A percentile compares a stretch with the other conserved stretches of the same genome.
phyloP scores from a whole-genome alignment of 805 yeast genomes.

The Ogataea neopini region DNA sequence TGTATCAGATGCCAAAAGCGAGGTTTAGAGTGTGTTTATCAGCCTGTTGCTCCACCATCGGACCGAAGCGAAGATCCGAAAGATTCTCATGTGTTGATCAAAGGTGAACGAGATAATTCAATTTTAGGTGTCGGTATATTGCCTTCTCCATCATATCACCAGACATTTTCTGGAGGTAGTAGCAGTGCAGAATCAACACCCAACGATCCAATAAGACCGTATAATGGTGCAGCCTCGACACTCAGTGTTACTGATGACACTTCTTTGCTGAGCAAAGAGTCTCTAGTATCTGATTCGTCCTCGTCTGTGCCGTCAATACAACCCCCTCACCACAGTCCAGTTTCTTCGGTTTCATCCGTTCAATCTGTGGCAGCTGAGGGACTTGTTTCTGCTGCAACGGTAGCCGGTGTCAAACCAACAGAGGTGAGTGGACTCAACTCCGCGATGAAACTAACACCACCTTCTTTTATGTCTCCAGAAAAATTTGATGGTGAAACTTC shows the following conservation, averaged over 20 bases:
- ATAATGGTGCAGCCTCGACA: background rate
- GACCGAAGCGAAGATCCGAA: background rate
- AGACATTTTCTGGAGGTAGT: background rate
- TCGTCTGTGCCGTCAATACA: background rate
- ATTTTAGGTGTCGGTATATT: background rate
- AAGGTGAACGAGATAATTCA: background rate
- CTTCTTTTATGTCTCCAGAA: conserved; percentile 2
- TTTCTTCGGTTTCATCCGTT: conserved; percentile 13
- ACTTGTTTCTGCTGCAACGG: background rate
- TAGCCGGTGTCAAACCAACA: background rate
- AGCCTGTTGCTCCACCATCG: background rate
- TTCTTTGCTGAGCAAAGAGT: conserved; percentile 1
- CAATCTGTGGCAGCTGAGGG: background rate
- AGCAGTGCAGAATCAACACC: conserved; percentile 6
- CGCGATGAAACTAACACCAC: background rate
- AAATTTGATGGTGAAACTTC: background rate
- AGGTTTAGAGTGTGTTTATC: conserved; percentile 21
- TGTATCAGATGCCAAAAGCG: conserved; percentile 27
- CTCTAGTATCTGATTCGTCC: conserved; percentile 6
- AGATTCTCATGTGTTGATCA: background rate
- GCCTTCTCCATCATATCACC: background rate
- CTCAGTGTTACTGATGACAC: background rate
- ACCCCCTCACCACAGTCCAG: conserved; percentile 9
- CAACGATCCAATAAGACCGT: background rate
- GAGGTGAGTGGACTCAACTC: background rate